Percentiles rank a stretch among this genome's conserved stretches.
Evolutionary conservation across 768 basidiomycete species (phyloP).

Genomic region (Auriscalpium microsporum): DNA sequence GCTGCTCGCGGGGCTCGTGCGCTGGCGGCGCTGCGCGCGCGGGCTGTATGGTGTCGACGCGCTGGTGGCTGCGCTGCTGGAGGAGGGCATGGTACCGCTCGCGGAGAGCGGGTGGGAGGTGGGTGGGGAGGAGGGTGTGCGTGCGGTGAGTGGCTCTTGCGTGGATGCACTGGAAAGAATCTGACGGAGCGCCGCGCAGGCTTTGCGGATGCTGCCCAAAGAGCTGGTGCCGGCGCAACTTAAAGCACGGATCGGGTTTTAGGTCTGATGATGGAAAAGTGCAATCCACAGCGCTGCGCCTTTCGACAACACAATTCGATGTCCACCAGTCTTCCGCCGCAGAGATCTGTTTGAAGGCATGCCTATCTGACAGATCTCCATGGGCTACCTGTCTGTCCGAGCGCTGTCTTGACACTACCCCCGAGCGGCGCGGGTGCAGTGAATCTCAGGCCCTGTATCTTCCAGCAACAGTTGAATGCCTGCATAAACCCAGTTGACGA

Average conservation of each 20-base stretch:
- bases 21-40: constrained; percentile 68
- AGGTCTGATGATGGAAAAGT: too few species aligned
- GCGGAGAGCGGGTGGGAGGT: constrained; percentile 81
- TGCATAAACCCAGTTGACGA: too few species aligned
- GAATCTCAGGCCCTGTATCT: too few species aligned
- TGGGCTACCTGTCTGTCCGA: too few species aligned
- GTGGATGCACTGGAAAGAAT: neutral
- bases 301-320: too few species aligned
- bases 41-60: constrained; percentile 49
- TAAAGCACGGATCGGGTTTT: neutral
- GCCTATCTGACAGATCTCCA: too few species aligned
- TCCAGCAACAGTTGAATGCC: too few species aligned
- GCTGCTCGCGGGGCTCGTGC: constrained; percentile 61
- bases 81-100: constrained; percentile 51
- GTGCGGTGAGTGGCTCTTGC: constrained; percentile 39
- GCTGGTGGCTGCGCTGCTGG: constrained; percentile 48
- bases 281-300: too few species aligned
- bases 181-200: constrained; percentile 3
- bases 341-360: too few species aligned
- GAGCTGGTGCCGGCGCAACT: neutral
- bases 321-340: too few species aligned
- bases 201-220: constrained; percentile 8
- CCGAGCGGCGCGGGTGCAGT: too few species aligned
- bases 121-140: constrained; percentile 61
- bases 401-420: too few species aligned